Percentiles rank a stretch among this genome's conserved stretches.
phyloP scores from a whole-genome alignment of 768 basidiomycete species.

The Suillus bovinus region DNA sequence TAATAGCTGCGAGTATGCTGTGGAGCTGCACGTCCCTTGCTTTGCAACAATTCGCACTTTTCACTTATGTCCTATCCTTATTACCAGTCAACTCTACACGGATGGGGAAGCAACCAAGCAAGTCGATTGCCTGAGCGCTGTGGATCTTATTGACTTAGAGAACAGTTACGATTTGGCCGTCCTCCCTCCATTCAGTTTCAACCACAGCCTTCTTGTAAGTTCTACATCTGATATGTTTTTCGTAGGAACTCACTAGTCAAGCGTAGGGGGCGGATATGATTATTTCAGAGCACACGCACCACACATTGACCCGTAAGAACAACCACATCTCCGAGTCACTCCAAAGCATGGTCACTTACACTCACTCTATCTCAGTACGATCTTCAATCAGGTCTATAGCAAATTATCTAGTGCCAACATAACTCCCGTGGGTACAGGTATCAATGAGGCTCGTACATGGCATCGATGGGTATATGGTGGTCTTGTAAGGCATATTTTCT shows the following conservation, averaged over 20 bases:
- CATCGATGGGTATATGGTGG: constrained; percentile 68
- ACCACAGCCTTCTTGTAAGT: constrained; percentile 57
- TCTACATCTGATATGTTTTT: constrained; percentile 6
- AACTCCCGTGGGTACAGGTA: constrained; percentile 45
- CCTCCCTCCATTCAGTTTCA: constrained; percentile 36
- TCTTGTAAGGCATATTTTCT: constrained; percentile 39
- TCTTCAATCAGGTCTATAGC: constrained; percentile 40
- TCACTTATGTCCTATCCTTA: constrained; percentile 46
- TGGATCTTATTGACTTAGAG: background rate
- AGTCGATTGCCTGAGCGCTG: constrained; percentile 2
- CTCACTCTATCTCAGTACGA: constrained; percentile 21
- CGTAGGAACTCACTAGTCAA: constrained; percentile 4
- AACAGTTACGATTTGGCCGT: constrained; percentile 34
- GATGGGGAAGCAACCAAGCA: constrained; percentile 50
- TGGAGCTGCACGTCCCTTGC: background rate
- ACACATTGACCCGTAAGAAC: constrained; percentile 17
- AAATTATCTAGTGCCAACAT: constrained; percentile 17
- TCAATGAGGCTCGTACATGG: constrained; percentile 63
- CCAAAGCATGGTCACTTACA: background rate
- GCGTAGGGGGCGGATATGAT: constrained; percentile 59
- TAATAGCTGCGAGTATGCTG: background rate
- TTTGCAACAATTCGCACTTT: background rate
- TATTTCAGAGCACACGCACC: constrained; percentile 63
- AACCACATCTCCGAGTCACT: background rate
- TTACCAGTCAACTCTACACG: constrained; percentile 41